Base-by-base conservation (phyloP, 768 basidiomycete genomes). In the Boletus edulis region DNA sequence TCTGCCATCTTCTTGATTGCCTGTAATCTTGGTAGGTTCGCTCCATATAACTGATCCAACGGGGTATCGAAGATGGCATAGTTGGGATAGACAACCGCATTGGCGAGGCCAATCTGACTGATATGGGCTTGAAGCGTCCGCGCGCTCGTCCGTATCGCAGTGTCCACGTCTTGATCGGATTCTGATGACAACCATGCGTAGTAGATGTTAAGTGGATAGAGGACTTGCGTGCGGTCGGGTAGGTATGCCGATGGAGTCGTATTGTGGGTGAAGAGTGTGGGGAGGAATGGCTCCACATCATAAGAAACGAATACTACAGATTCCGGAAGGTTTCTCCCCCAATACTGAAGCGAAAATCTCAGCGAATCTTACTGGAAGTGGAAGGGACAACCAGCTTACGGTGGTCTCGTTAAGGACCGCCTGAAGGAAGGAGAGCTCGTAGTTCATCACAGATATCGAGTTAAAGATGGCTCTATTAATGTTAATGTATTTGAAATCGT, bases 11-110 rank as follows among this genome's bases (percentile, higher is more conserved):
- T 65, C 61, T 80, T 81, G n/a, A 85, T 63, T 12, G 56, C 60
- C 46, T 67, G 60, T 48, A 86, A 63, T 45, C 48, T 64, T 2
- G 66, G 52, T 24, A 60, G 0, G 50, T 84, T 79, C 1, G 54
- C 61, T 0, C 80, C 84, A 56, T 81, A 86, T 29, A 87, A 63
- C 2, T 65, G 40, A 27, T 69, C 62, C 41, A 84, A 38, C 1
- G 82, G 78, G 10, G 82, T 84, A 52, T 76, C 76, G 49, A 62
- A 72, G 3, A 82, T 69, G 1, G 83, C 84, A 59, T 85, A 86
- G 61, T 87, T 86, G 15, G 76, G 72, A 60, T 87, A 86, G 31
- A 75, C 51, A 1, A 76, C 59, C 3, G 71, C 75, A 18, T 69
- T 57, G 4, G 56, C 62, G n/a, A 17, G 27, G 38, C 18, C 38